Percentiles rank a stretch among this genome's conserved stretches.
Conservation (phyloP, 805 yeast genomes). For the Barnettozyma populi region DNA sequence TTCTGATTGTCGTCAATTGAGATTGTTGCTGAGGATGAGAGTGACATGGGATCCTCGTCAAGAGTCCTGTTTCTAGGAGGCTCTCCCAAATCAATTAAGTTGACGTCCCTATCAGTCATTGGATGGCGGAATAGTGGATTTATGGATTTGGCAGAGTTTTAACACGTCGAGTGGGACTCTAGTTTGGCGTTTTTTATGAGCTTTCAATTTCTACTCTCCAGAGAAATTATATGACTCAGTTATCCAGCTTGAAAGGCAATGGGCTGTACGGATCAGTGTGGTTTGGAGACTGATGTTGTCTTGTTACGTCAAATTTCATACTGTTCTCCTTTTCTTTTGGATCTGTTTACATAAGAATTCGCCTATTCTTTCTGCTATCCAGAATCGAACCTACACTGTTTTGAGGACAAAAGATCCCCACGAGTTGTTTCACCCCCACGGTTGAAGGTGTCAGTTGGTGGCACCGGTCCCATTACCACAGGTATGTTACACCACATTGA, state of each 20-base stretch:
- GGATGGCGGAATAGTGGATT: neutral
- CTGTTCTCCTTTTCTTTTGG: neutral
- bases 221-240: neutral
- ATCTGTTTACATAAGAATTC: neutral
- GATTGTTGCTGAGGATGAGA: neutral
- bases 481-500: neutral
- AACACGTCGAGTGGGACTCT: neutral
- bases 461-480: neutral
- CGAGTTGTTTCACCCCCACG: neutral
- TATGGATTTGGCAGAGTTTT: neutral
- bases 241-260: neutral
- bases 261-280: neutral
- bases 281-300: neutral
- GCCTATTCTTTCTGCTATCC: neutral
- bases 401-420: neutral
- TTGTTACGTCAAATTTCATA: neutral
- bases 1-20: conserved; percentile 8
- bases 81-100: conserved; percentile 6
- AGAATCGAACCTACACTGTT: neutral
- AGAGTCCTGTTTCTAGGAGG: neutral
- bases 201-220: too few species aligned
- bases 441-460: neutral
- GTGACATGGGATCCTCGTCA: neutral
- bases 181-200: neutral
- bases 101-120: neutral